phyloP scores from a whole-genome alignment of 2,329 filamentous ascomycete genomes.

The Aspergillus pseudoviridinutans region DNA sequence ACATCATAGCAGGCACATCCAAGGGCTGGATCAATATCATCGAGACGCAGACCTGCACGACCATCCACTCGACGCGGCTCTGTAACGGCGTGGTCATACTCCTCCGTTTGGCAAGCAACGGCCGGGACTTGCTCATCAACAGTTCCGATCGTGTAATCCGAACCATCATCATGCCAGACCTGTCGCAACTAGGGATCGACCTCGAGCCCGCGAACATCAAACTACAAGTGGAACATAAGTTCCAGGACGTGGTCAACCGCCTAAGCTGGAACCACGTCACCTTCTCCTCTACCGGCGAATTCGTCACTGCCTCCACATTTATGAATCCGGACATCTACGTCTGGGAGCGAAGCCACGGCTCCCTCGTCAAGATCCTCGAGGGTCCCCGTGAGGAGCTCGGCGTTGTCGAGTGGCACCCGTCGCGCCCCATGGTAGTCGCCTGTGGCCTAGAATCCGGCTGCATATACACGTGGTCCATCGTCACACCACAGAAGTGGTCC shows the following conservation, averaged over 20 bases:
- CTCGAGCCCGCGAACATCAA: conserved; percentile 82
- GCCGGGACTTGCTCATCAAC: conserved; percentile 84
- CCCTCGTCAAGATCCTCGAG: conserved; percentile 92
- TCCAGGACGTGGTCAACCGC: conserved; percentile 94
- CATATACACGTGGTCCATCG: conserved; percentile 94
- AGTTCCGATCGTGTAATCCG: conserved; percentile 92
- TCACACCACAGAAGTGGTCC: conserved; percentile 94
- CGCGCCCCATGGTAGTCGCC: conserved; percentile 78
- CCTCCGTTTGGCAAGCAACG: conserved; percentile 77
- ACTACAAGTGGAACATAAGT: conserved; percentile 92
- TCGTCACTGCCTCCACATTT: conserved; percentile 92
- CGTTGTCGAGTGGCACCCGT: conserved; percentile 95
- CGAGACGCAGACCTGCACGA: conserved; percentile 71
- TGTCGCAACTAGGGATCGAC: conserved; percentile 49
- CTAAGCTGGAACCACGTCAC: conserved; percentile 96
- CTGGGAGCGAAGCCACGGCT: conserved; percentile 92
- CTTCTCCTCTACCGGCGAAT: conserved; percentile 90
- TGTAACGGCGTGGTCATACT: conserved; percentile 85
- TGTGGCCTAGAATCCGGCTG: conserved; percentile 89
- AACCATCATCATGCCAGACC: conserved; percentile 83
- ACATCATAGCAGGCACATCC: conserved; percentile 88
- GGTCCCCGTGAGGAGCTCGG: conserved; percentile 95
- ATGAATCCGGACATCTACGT: conserved; percentile 99
- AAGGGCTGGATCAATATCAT: conserved; percentile 97
- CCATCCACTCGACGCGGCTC: conserved; percentile 85